phyloP scores from a whole-genome alignment of 345 rosid genomes.

The Atalantia buxifolia region DNA sequence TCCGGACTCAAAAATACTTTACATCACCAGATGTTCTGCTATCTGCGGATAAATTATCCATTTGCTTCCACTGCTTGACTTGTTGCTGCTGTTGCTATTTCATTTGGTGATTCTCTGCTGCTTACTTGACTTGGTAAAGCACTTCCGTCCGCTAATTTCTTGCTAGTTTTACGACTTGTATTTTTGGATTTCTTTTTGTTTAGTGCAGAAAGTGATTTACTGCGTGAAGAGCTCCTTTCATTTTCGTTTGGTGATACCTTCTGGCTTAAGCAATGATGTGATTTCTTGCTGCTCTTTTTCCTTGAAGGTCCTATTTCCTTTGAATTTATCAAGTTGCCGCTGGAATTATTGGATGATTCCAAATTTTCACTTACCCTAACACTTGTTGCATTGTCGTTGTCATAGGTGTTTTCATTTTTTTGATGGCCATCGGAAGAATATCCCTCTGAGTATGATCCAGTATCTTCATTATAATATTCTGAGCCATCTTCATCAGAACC shows the following conservation, averaged over 20 bases:
- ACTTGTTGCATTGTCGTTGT: not conserved
- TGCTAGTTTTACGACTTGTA: not conserved
- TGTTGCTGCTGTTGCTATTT: not conserved
- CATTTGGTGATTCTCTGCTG: not conserved
- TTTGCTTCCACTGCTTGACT: not conserved
- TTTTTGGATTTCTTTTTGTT: not conserved
- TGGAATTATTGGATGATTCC: not conserved
- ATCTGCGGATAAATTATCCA: not conserved
- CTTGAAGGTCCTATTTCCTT: not conserved
- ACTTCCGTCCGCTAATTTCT: not conserved
- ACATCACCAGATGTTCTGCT: not conserved
- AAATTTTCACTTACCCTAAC: too few relatives aligned
- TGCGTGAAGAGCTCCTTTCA: not conserved
- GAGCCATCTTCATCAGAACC: not conserved
- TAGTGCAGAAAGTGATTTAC: not conserved
- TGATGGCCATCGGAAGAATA: not conserved
- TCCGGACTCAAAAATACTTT: not conserved
- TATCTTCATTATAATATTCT: not conserved
- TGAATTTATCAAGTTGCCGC: not conserved
- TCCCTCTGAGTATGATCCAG: not conserved
- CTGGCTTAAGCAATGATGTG: not conserved
- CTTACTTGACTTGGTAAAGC: not conserved
- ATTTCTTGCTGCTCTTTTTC: conserved; percentile 1
- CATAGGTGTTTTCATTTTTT: too few relatives aligned
- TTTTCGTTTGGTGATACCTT: too few relatives aligned